Conservation (phyloP, 2,329 filamentous ascomycete species). For the Arthrobotrys pseudoclavata region DNA sequence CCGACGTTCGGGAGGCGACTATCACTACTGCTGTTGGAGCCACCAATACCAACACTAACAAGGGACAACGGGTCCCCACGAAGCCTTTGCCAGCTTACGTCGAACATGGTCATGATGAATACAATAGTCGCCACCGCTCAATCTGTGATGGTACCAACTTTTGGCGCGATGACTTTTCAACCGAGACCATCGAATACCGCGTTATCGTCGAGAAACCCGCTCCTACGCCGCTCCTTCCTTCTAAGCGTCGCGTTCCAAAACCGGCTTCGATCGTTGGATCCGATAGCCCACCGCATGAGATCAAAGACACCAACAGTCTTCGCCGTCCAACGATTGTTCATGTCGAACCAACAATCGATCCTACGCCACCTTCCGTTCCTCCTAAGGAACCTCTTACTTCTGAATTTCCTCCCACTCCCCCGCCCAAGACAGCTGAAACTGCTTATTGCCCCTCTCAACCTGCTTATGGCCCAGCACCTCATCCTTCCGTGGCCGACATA, state of each 20-base stretch:
- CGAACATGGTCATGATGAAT: neutral
- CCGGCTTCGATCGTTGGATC: conserved; percentile 33
- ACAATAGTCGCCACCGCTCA: neutral
- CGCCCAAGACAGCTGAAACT: neutral
- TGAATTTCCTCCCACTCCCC: neutral
- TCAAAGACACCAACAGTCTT: conserved; percentile 27
- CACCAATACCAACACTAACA: neutral
- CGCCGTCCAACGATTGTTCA: conserved; percentile 32
- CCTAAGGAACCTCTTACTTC: conserved; percentile 19
- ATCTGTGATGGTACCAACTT: conserved; percentile 9
- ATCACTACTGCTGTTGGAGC: neutral
- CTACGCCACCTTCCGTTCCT: conserved; percentile 20
- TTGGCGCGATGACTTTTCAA: neutral
- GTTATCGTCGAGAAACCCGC: conserved; percentile 5
- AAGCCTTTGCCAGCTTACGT: conserved; percentile 5
- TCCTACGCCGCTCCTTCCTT: conserved; percentile 29
- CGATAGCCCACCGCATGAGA: conserved; percentile 48
- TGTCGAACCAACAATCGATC: conserved; percentile 15
- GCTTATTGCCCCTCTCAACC: neutral
- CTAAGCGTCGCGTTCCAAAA: conserved; percentile 10
- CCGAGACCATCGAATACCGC: neutral
- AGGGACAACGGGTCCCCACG: neutral
- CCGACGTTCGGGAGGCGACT: neutral
- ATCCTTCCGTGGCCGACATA: conserved; percentile 24
- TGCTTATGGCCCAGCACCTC: neutral